phyloP scores from a whole-genome alignment of 352 stramenopile species.

The Globisporangium iwayamae region DNA sequence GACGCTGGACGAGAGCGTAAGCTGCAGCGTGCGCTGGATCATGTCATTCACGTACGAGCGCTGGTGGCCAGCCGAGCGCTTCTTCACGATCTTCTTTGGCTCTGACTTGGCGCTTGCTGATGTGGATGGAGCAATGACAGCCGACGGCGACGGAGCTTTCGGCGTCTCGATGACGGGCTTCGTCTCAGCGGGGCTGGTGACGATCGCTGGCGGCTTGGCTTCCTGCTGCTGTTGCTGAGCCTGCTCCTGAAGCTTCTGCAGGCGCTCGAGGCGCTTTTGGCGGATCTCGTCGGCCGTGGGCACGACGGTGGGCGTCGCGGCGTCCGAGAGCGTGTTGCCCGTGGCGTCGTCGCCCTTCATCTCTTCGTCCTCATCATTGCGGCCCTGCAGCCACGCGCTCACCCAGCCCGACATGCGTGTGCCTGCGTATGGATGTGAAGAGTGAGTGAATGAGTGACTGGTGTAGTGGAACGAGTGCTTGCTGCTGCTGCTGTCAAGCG shows the following conservation, averaged over 20 bases:
- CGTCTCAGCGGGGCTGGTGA: not conserved
- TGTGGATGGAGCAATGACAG: not conserved
- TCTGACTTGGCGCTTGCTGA: not conserved
- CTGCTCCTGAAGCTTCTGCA: constrained; percentile 58
- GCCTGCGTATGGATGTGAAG: not conserved
- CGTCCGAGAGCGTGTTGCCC: constrained; percentile 9
- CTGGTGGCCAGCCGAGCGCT: constrained; percentile 17
- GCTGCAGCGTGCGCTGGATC: constrained; percentile 59
- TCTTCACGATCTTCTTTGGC: constrained; percentile 30
- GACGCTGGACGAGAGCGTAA: constrained; percentile 46
- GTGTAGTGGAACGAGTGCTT: too few species aligned
- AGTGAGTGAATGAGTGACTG: too few species aligned
- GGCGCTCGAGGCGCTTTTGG: constrained; percentile 45
- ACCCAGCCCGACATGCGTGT: constrained; percentile 48
- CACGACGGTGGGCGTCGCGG: constrained; percentile 13
- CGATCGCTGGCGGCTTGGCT: not conserved
- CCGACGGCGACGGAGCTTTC: not conserved
- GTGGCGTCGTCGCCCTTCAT: constrained; percentile 24
- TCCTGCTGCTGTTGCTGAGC: constrained; percentile 19
- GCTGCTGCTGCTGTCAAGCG: too few species aligned
- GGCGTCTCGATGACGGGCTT: not conserved
- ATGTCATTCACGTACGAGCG: constrained; percentile 76
- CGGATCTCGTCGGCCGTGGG: constrained; percentile 47
- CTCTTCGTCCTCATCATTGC: constrained; percentile 41
- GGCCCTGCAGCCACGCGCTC: constrained; percentile 51